Evolutionary conservation across 139 green algal genomes (phyloP).

Genomic region (Zygnema cylindricum): DNA sequence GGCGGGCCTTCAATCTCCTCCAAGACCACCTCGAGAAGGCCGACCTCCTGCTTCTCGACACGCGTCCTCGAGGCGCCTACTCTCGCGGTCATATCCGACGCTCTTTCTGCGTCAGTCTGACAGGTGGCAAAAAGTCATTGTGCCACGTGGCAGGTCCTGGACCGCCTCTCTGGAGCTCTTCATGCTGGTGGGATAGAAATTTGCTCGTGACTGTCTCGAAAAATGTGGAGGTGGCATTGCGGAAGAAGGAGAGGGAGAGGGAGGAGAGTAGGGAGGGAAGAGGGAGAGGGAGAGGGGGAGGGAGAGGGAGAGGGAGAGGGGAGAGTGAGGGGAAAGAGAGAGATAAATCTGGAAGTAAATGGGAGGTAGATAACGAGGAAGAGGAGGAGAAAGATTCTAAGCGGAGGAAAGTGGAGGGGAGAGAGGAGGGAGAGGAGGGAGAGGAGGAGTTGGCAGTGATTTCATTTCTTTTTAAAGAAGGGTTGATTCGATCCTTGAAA

Average conservation of each 20-base stretch:
- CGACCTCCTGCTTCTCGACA: constrained; percentile 7
- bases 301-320: neutral
- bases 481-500: neutral
- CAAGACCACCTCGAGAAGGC: neutral
- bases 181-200: constrained; percentile 6
- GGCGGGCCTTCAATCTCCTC: constrained; percentile 2
- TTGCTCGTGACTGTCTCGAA: neutral
- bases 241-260: neutral
- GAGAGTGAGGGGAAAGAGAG: neutral
- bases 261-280: neutral
- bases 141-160: neutral
- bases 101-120: neutral
- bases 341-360: neutral
- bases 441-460: neutral
- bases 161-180: neutral
- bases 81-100: constrained; percentile 8
- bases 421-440: neutral
- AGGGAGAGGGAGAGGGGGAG: neutral
- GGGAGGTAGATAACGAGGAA: neutral
- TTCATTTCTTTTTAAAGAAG: neutral
- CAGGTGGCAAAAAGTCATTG: neutral
- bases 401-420: neutral
- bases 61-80: neutral
- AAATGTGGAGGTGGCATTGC: neutral
- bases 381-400: neutral